Conservation (phyloP, 164 flowering plant species). For the Berberis vulgaris region DNA sequence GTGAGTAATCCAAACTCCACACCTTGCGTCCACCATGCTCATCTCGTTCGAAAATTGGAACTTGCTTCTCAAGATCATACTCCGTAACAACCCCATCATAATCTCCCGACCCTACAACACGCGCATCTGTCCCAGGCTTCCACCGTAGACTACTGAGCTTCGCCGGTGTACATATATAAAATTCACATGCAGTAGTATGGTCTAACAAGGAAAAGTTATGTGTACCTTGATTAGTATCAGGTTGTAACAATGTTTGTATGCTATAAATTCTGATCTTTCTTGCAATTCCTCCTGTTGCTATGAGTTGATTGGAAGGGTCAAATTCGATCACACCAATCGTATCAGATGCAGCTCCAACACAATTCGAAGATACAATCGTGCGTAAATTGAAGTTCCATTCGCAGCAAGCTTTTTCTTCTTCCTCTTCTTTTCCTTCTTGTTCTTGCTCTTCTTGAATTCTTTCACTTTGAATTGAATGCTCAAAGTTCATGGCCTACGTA, state of each 20-base stretch:
- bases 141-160: conserved; percentile 67
- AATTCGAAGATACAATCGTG: conserved; percentile 25
- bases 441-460: conserved; percentile 3
- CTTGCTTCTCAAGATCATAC: conserved; percentile 45
- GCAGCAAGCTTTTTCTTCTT: conserved; percentile 17
- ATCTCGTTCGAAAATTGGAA: conserved; percentile 61
- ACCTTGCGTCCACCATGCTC: conserved; percentile 71
- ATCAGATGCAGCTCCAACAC: conserved; percentile 27
- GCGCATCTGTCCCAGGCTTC: conserved; percentile 40
- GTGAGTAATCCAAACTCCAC: conserved; percentile 68
- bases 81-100: conserved; percentile 73
- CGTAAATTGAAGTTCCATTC: conserved; percentile 62
- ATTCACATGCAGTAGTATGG: conserved; percentile 34
- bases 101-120: conserved; percentile 52
- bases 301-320: conserved; percentile 37
- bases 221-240: neutral
- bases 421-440: conserved; percentile 8
- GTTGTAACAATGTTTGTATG: conserved; percentile 14
- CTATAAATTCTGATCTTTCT: conserved; percentile 54
- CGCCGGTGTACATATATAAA: conserved; percentile 59
- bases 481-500: conserved; percentile 27
- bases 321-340: conserved; percentile 53
- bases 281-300: conserved; percentile 69
- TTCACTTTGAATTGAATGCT: conserved; percentile 8
- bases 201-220: conserved; percentile 12